Evolutionary conservation across 2,329 filamentous ascomycete genomes (phyloP), one percentile per base, ranked within the genome.

Genomic region (Aspergillus thermomutatus): DNA sequence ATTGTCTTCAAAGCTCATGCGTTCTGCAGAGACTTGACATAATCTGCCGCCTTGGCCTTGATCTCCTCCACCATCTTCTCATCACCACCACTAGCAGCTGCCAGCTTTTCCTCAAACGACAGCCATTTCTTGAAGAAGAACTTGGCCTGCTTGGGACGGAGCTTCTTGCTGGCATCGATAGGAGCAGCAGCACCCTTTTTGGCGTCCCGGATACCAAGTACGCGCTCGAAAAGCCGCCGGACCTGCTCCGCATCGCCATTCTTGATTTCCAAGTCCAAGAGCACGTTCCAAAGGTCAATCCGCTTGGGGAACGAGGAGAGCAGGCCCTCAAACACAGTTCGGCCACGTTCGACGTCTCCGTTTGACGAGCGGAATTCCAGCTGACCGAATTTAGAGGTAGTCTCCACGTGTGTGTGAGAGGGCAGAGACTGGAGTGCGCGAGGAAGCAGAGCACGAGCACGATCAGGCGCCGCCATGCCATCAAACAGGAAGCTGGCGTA

Each of bases 51-150:
- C 72, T 86, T 82, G 19, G 83, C 86, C 70, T 85, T 86, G 49
- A 92, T 90, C 64, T 82, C 83, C 70, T 91, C 88, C 50, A 85
- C 80, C 64, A 82, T 84, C 80, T 90, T 90, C 60, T 82, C 78
- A 69, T 87, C 85, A 1, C 90, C 91, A 57, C 84, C 67, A 49
- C 72, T 71, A 17, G 63, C 64, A 31, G 65, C 64, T 21, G 66
- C 71, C 25, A 74, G 77, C 72, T 82, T 83, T 76, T 88, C 86
- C 79, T 99, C 94, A 84, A 91, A 97, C 64, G 89, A 85, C 56
- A 89, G 84, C 94, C 94, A 99, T 65, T 90, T 84, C 78, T 91
- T 91, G 77, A 97, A 99, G 80, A 96, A 90, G 69, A 87, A 88
- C 77, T 88, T 87, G 17, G 92, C 92, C 70, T 92, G 85, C 71